phyloP scores from a whole-genome alignment of 768 basidiomycete genomes.

The Mycena kentingensis region DNA sequence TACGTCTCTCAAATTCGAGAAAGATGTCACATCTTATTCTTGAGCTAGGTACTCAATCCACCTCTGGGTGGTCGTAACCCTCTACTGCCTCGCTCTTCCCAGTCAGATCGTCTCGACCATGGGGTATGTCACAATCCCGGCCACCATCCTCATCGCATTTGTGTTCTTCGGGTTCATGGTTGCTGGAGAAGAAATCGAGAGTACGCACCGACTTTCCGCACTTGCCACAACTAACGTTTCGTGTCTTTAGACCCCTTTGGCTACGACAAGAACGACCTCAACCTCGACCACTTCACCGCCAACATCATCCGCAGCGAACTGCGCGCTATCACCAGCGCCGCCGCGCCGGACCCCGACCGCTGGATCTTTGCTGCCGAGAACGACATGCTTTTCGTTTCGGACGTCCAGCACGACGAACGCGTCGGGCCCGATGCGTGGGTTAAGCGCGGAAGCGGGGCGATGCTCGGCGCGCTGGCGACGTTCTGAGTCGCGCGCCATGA shows the following conservation, averaged over 20 bases:
- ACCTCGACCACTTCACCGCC: slow-evolving; percentile 71
- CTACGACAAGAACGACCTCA: slow-evolving; percentile 76
- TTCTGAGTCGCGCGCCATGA: slow-evolving; percentile 7
- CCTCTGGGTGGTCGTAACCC: slow-evolving; percentile 62
- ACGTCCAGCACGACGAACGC: slow-evolving; percentile 39
- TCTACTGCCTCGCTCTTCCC: slow-evolving; percentile 65
- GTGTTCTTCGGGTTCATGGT: slow-evolving; percentile 76
- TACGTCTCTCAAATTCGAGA: slow-evolving; percentile 32
- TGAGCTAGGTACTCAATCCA: slow-evolving; percentile 61
- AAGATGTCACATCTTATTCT: slow-evolving; percentile 1
- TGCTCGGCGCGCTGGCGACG: slow-evolving; percentile 41
- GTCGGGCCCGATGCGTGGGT: slow-evolving; percentile 61
- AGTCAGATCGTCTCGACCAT: slow-evolving; percentile 62
- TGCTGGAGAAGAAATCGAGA: slow-evolving; percentile 76
- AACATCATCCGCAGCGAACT: slow-evolving; percentile 71
- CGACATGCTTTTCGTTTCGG: slow-evolving; percentile 51
- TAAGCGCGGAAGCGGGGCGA: slow-evolving; percentile 44
- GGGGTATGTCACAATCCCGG: slow-evolving; percentile 66
- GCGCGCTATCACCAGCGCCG: slow-evolving; percentile 59
- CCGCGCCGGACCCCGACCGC: slow-evolving; percentile 55
- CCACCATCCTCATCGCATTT: slow-evolving; percentile 57
- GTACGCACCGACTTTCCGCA: slow-evolving; percentile 39
- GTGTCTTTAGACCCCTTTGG: slow-evolving; percentile 48
- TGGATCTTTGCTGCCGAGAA: slow-evolving; percentile 68
- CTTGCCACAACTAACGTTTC: background rate